These are phyloP conservation scores for Verruconis gallopava DNA, from an alignment of 2,329 filamentous ascomycete species.

Conservation along the genomic window DNA sequence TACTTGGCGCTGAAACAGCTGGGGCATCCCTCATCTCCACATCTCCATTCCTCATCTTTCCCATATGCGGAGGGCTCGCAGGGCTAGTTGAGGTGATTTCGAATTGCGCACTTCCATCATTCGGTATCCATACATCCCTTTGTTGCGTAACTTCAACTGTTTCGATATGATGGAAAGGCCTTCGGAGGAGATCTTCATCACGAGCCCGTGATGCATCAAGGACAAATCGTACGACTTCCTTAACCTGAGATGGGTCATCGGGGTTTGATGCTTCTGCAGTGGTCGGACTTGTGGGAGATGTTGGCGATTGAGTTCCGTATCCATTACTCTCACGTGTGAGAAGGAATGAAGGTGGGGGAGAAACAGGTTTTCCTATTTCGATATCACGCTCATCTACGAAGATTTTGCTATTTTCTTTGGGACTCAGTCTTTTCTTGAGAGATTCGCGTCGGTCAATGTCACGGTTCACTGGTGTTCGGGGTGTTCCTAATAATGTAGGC, in stretches of 20 bases:
- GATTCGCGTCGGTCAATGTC: background rate
- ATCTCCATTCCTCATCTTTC: background rate
- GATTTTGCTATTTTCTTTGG: background rate
- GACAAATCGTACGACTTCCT: conserved; percentile 67
- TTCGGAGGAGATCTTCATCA: conserved; percentile 55
- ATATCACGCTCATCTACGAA: background rate
- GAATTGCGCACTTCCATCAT: background rate
- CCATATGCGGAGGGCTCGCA: background rate
- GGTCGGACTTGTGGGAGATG: conserved; percentile 2
- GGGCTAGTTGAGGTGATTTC: background rate
- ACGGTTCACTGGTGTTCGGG: conserved; percentile 10
- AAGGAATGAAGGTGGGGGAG: conserved; percentile 6
- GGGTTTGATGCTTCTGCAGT: conserved; percentile 2
- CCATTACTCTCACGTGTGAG: background rate
- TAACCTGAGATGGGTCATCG: conserved; percentile 5
- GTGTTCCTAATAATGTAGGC: conserved; percentile 11
- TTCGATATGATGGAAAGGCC: conserved; percentile 58
- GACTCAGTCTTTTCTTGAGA: background rate
- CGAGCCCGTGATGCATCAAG: conserved; percentile 66
- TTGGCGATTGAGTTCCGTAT: conserved; percentile 7
- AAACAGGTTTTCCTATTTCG: conserved; percentile 3
- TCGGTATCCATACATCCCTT: conserved; percentile 3
- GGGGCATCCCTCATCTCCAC: conserved; percentile 31
- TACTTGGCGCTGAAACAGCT: conserved; percentile 16
- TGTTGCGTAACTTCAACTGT: conserved; percentile 2